phyloP scores from a whole-genome alignment of 2,329 filamentous ascomycete species.

The Phialemonium atrogriseum region DNA sequence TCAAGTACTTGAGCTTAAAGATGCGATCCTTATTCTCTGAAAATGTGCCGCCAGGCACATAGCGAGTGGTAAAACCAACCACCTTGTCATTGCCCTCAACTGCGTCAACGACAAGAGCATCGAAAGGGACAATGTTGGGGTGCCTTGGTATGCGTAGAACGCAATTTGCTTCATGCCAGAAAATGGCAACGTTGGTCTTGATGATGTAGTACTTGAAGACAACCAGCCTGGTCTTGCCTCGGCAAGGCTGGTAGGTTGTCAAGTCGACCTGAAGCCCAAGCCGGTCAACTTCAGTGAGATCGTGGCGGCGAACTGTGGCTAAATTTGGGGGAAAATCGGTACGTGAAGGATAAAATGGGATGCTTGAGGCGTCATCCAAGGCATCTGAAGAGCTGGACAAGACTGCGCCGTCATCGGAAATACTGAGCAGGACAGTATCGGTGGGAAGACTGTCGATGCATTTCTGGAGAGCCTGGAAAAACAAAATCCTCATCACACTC shows the following conservation, averaged over 20 bases:
- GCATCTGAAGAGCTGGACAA: too few species aligned
- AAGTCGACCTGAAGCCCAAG: slow-evolving; percentile 9
- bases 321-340: slow-evolving; percentile 1
- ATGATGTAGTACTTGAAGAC: slow-evolving; percentile 28
- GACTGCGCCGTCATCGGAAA: too few species aligned
- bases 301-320: slow-evolving; percentile 6
- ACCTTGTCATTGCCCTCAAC: slow-evolving; percentile 16
- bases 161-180: slow-evolving; percentile 27
- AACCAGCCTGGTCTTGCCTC: slow-evolving; percentile 7
- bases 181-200: slow-evolving; percentile 7
- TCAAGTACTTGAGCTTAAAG: slow-evolving; percentile 10
- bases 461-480: too few species aligned
- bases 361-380: too few species aligned
- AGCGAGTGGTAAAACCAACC: slow-evolving; percentile 26
- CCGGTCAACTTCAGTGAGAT: slow-evolving; percentile 8
- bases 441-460: too few species aligned
- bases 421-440: too few species aligned
- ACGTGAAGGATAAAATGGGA: too few species aligned
- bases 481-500: too few species aligned
- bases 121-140: slow-evolving; percentile 26
- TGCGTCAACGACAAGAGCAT: slow-evolving; percentile 24
- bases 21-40: slow-evolving; percentile 5
- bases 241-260: slow-evolving; percentile 2
- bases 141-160: slow-evolving; percentile 25
- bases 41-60: slow-evolving; percentile 21